Evolutionary conservation across 257 asterid genomes (phyloP).

Genomic region (Nicotiana attenuata): DNA sequence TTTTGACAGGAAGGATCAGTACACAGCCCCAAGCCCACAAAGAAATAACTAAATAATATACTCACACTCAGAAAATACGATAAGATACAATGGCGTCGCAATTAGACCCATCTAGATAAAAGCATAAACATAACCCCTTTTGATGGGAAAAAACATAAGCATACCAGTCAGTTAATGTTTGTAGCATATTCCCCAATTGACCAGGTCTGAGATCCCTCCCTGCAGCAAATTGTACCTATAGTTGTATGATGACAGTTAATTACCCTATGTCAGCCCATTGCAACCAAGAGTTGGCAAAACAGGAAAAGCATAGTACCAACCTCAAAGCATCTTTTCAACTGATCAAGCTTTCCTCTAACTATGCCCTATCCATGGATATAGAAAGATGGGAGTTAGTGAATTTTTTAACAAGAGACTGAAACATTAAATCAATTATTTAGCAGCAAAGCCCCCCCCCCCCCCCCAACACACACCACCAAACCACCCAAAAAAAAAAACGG

Average conservation of each 20-base stretch:
- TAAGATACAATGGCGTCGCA: background rate
- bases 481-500: background rate
- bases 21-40: background rate
- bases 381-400: background rate
- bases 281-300: slow-evolving; percentile 2
- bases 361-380: slow-evolving; percentile 61
- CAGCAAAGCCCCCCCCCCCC: background rate
- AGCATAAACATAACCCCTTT: slow-evolving; percentile 17
- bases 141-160: background rate
- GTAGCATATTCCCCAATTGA: slow-evolving; percentile 76
- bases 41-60: slow-evolving; percentile 4
- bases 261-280: background rate
- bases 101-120: background rate
- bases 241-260: slow-evolving; percentile 14
- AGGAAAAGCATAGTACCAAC: slow-evolving; percentile 32
- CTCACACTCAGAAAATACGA: background rate
- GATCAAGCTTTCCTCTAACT: slow-evolving; percentile 97
- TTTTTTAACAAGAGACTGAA: background rate
- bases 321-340: slow-evolving; percentile 95
- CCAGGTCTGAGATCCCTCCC: slow-evolving; percentile 99
- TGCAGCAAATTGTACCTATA: slow-evolving; percentile 96
- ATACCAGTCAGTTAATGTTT: slow-evolving; percentile 69
- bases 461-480: background rate
- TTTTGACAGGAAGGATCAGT: background rate
- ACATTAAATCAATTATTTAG: background rate